Evolutionary conservation across 2,329 filamentous ascomycete species (phyloP).

Genomic region (Trichoderma brevicompactum): DNA sequence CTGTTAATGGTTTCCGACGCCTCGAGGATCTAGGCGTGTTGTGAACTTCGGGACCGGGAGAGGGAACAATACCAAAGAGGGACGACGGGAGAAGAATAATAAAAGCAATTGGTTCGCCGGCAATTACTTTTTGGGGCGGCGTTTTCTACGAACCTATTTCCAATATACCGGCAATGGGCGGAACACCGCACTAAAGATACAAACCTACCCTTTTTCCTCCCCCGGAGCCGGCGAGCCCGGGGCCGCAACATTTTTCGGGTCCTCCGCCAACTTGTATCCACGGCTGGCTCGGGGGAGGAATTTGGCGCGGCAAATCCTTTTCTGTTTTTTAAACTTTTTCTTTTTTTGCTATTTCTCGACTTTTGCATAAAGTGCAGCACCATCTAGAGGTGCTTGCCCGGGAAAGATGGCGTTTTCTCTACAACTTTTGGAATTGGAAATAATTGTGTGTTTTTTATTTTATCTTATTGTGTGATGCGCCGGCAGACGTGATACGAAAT

Average conservation of each 20-base stretch:
- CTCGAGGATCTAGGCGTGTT: conserved; percentile 8
- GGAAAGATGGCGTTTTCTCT: conserved; percentile 26
- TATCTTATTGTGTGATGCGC: conserved; percentile 20
- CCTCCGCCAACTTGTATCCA: conserved; percentile 11
- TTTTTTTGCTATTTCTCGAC: conserved; percentile 20
- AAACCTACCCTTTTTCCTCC: neutral
- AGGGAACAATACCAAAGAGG: neutral
- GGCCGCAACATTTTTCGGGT: conserved; percentile 22
- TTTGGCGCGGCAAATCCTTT: conserved; percentile 17
- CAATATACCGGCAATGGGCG: neutral
- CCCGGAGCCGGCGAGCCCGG: conserved; percentile 24
- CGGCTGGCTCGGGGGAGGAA: conserved; percentile 22
- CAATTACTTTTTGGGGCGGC: neutral
- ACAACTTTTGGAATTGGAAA: conserved; percentile 20
- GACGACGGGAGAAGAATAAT: neutral
- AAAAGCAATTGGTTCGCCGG: conserved; percentile 11
- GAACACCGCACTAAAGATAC: neutral
- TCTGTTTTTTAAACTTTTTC: neutral
- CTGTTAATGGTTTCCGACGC: conserved; percentile 3
- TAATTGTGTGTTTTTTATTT: conserved; percentile 20
- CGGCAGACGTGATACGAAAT: conserved; percentile 26
- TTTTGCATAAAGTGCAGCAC: conserved; percentile 24
- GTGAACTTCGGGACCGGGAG: conserved; percentile 16
- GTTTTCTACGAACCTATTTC: neutral
- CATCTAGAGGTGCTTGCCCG: conserved; percentile 23